Conservation (phyloP, 805 yeast species). For the Metschnikowia arizonensis region DNA sequence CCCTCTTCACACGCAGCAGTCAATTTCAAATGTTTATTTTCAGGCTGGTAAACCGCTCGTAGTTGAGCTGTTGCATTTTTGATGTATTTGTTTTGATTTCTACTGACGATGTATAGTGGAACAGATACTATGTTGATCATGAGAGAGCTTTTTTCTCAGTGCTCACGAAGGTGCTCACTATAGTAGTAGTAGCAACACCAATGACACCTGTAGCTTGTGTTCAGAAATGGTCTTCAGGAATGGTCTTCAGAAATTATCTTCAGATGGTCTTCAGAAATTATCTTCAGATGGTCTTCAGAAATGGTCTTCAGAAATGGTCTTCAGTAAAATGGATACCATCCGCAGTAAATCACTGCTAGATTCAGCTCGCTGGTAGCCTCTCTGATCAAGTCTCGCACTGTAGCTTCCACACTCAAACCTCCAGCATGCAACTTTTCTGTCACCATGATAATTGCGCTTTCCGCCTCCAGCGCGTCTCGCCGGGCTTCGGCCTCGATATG, state of each 20-base stretch:
- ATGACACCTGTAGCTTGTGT: too few relatives aligned
- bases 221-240: neutral
- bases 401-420: constrained; percentile 77
- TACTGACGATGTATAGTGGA: constrained; percentile 9
- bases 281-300: too few relatives aligned
- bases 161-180: too few relatives aligned
- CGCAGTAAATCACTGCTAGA: constrained; percentile 70
- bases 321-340: constrained; percentile 78
- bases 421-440: constrained; percentile 60
- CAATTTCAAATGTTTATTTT: neutral
- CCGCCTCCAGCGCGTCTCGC: constrained; percentile 66
- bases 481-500: constrained; percentile 18
- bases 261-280: too few relatives aligned
- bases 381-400: constrained; percentile 71
- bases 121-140: constrained; percentile 6
- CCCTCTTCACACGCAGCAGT: constrained; percentile 20
- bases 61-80: constrained; percentile 12
- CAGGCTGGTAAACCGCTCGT: neutral
- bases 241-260: neutral
- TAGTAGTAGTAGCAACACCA: too few relatives aligned
- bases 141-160: constrained; percentile 1
- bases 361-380: constrained; percentile 69
- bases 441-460: constrained; percentile 70
- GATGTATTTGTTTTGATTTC: constrained; percentile 6
- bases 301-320: too few relatives aligned